Percentiles rank a stretch among this genome's conserved stretches.
These are phyloP conservation scores for Quercus engelmannii DNA, from an alignment of 306 rosid species.

Conservation along the genomic window DNA sequence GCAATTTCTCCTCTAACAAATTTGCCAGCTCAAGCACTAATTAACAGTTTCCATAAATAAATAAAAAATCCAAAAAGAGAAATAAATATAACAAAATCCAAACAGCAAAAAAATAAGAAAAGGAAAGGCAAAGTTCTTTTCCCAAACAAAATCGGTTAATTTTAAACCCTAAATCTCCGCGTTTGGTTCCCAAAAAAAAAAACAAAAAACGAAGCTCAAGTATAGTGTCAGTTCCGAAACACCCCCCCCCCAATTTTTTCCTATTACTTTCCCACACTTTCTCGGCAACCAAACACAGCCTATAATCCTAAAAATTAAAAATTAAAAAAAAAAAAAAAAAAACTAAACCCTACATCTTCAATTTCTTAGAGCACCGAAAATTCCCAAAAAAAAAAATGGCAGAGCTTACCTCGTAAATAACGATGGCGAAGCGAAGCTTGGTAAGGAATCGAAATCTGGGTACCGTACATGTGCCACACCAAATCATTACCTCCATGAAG, in stretches of 20 bases:
- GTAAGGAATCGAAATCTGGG: conserved; percentile 54
- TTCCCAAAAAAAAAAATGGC: not conserved
- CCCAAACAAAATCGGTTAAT: conserved; percentile 9
- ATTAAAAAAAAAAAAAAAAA: not conserved
- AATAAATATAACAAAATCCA: not conserved
- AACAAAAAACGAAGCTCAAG: conserved; percentile 1
- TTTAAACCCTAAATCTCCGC: conserved; percentile 20
- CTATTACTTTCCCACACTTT: conserved; percentile 16
- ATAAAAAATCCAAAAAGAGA: not conserved
- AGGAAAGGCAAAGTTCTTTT: conserved; percentile 10
- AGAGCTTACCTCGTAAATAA: conserved; percentile 63
- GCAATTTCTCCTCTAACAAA: conserved; percentile 14
- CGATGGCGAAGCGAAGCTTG: conserved; percentile 41
- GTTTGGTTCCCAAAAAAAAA: conserved; percentile 11
- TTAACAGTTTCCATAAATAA: conserved; percentile 7
- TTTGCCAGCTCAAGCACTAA: conserved; percentile 11
- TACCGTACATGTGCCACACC: conserved; percentile 40
- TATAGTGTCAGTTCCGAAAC: not conserved
- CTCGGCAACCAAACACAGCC: conserved; percentile 20
- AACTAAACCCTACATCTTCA: conserved; percentile 29
- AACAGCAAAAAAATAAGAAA: not conserved
- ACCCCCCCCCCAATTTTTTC: conserved; percentile 7
- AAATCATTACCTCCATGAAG: conserved; percentile 64
- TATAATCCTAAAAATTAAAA: not conserved
- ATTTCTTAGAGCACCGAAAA: not conserved